These are phyloP conservation scores for Albifimbria verrucaria DNA, from an alignment of 2,329 filamentous ascomycete genomes.

Conservation along the genomic window DNA sequence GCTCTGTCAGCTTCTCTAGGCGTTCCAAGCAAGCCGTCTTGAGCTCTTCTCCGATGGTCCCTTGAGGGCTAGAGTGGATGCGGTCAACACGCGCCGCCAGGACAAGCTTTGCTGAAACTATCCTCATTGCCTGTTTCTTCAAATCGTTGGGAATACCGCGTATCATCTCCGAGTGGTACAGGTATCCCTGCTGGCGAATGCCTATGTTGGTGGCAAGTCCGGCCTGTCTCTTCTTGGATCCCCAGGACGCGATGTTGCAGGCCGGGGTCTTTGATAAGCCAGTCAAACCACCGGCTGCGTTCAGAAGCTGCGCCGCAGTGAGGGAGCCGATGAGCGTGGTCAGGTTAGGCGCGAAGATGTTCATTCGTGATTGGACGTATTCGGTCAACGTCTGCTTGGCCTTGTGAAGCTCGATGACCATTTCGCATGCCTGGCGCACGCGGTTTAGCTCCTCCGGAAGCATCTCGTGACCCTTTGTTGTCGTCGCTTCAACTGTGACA, in stretches of 20 bases:
- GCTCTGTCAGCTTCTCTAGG: slow-evolving; percentile 88
- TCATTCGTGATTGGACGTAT: slow-evolving; percentile 97
- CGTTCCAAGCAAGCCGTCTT: slow-evolving; percentile 80
- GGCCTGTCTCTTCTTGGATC: slow-evolving; percentile 80
- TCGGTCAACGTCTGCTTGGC: slow-evolving; percentile 85
- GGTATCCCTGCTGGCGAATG: slow-evolving; percentile 84
- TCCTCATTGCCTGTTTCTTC: slow-evolving; percentile 91
- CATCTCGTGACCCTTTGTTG: slow-evolving; percentile 77
- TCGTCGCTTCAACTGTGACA: slow-evolving; percentile 90
- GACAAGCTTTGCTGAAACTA: slow-evolving; percentile 88
- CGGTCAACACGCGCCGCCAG: slow-evolving; percentile 90
- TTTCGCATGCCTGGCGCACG: slow-evolving; percentile 77
- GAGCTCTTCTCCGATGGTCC: slow-evolving; percentile 77
- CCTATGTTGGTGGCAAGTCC: slow-evolving; percentile 92
- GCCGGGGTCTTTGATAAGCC: slow-evolving; percentile 89
- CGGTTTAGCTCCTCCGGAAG: slow-evolving; percentile 69
- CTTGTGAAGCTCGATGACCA: slow-evolving; percentile 81
- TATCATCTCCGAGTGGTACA: slow-evolving; percentile 90
- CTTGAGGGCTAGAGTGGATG: slow-evolving; percentile 76
- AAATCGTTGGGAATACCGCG: slow-evolving; percentile 79
- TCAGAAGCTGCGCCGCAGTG: slow-evolving; percentile 94
- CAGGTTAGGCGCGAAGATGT: slow-evolving; percentile 89
- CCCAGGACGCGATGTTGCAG: slow-evolving; percentile 88
- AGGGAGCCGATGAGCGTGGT: slow-evolving; percentile 87
- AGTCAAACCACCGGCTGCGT: slow-evolving; percentile 83